Conservation (phyloP, 2,329 filamentous ascomycete species). For the Cladosporium sp. region DNA sequence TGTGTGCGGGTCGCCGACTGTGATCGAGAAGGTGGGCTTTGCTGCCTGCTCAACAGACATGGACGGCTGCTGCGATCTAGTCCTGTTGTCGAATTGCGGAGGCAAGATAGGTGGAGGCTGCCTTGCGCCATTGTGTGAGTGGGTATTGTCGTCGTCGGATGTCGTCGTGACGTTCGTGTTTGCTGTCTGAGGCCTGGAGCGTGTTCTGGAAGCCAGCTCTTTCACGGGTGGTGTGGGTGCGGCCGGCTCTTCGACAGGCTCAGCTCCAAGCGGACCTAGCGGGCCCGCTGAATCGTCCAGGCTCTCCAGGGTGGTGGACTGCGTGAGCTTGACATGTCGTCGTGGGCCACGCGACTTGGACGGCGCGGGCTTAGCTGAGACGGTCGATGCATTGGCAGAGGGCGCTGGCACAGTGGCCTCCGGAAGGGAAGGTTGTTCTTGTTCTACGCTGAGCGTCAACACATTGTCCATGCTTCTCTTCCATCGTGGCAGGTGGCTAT, state of each 20-base stretch:
- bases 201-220: conserved; percentile 51
- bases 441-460: conserved; percentile 7
- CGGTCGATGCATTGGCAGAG: conserved; percentile 27
- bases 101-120: conserved; percentile 65
- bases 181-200: conserved; percentile 37
- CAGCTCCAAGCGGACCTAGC: conserved; percentile 64
- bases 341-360: conserved; percentile 52
- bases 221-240: conserved; percentile 58
- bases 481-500: conserved; percentile 18
- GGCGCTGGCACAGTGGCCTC: conserved; percentile 22
- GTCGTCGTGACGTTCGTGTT: conserved; percentile 41
- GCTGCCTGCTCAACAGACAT: conserved; percentile 90
- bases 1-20: conserved; percentile 94
- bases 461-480: conserved; percentile 7
- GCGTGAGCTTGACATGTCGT: conserved; percentile 70
- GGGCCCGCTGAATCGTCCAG: conserved; percentile 74
- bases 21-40: conserved; percentile 87
- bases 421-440: conserved; percentile 18
- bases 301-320: conserved; percentile 75
- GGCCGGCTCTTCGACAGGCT: conserved; percentile 61
- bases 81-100: conserved; percentile 44
- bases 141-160: conserved; percentile 60
- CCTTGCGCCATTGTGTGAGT: conserved; percentile 54
- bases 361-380: conserved; percentile 29
- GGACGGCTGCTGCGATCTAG: conserved; percentile 67